Percentiles rank a stretch among this genome's conserved stretches.
Evolutionary conservation across 2,329 filamentous ascomycete genomes (phyloP).

Genomic region (Pseudofabraea citricarpa): DNA sequence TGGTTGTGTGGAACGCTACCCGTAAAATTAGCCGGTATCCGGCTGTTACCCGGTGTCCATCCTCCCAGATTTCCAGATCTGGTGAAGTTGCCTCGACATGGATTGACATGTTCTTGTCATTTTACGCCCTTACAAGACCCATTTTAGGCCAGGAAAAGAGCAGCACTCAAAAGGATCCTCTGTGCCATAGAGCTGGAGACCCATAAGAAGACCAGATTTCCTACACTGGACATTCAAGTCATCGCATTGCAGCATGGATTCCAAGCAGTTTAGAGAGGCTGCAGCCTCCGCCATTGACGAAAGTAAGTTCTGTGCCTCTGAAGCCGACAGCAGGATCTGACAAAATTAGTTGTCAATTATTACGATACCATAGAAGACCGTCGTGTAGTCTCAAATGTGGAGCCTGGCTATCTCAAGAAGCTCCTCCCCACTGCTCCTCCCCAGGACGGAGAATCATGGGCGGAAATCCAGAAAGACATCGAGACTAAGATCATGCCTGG

Average conservation of each 20-base stretch:
- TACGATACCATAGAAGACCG: slow-evolving; percentile 69
- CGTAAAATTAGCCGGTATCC: no score
- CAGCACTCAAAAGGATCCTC: neutral
- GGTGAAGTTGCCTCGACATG: no score
- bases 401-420: slow-evolving; percentile 80
- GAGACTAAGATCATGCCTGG: slow-evolving; percentile 85
- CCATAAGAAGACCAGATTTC: neutral
- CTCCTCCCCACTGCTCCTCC: slow-evolving; percentile 67
- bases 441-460: slow-evolving; percentile 67
- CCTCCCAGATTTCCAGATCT: no score
- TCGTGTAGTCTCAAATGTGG: slow-evolving; percentile 70
- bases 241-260: slow-evolving; percentile 58
- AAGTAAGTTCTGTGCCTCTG: slow-evolving; percentile 48
- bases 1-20: no score
- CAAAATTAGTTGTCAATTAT: slow-evolving; percentile 67
- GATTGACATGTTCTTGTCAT: neutral
- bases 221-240: neutral
- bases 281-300: slow-evolving; percentile 78
- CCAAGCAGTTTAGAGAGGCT: slow-evolving; percentile 70
- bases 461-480: slow-evolving; percentile 76
- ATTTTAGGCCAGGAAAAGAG: neutral
- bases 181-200: neutral
- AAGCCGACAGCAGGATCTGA: slow-evolving; percentile 5
- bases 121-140: neutral
- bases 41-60: no score